Evolutionary conservation across 345 rosid genomes (phyloP), one percentile per base, ranked within the genome.

Genomic region (Salix caprea): DNA sequence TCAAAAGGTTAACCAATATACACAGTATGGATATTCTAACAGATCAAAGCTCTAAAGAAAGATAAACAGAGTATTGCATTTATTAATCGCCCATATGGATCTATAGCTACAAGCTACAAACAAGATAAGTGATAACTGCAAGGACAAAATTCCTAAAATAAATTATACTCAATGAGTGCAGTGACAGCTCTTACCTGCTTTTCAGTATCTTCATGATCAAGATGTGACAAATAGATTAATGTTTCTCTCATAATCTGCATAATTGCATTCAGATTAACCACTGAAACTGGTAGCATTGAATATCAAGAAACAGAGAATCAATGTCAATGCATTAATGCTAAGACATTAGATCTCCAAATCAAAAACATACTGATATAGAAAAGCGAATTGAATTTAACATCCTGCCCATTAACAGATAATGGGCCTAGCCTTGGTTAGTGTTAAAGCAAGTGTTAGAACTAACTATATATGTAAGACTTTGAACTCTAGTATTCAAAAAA

Each of bases 181-280:
- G 73, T 12, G 24, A 60, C 32, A 15, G 34, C 64, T 6, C 13
- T 42, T 86, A 96, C 99, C 98, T 94, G 98, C 83, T 92, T 94
- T 85, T 96, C 99, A 24, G 99, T 96, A 82, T 96, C 99, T 36
- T 94, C 97, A 26, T 96, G 98, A 78, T 96, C 99, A 71, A 96
- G 97, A 82, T 96, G 98, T 52, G 99, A 88, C 77, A 96, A 80
- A 82, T 96, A 96, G 75, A 94, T 92, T 66, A 96, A 82, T 6
- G 99, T 96, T 88, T 94, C 99, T 83, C 99, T 87, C 98, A 94
- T 96, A 56, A 89, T 91, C 99, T 96, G 97, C 84, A 88, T 69
- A 61, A 80, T 44, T 50, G 12, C 78, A 76, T 50, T 46, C 56
- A 42, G 50, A 56, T 79, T 71, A 78, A 56, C 61, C 23, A 73